Percentiles rank a stretch among this genome's conserved stretches.
Conservation (phyloP, 257 asterid genomes). For the Paraleonurus japonicus region DNA sequence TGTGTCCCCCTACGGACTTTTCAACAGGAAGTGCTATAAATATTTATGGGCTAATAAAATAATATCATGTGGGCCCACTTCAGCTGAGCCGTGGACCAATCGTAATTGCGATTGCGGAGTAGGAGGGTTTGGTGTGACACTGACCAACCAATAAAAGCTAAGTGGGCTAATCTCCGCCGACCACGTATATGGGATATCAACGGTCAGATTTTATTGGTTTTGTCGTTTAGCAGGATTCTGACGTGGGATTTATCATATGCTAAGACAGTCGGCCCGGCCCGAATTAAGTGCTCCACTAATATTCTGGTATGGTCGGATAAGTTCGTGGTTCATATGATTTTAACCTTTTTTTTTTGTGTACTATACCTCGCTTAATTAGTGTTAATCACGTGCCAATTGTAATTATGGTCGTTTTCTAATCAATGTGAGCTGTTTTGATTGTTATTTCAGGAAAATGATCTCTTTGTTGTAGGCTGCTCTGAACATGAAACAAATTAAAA, state of each 20-base stretch:
- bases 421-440: neutral
- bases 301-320: neutral
- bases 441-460: neutral
- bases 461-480: neutral
- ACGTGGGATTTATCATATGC: conserved; percentile 5
- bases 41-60: conserved; percentile 9
- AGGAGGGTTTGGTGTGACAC: conserved; percentile 31
- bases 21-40: conserved; percentile 15
- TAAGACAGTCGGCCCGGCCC: neutral
- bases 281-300: conserved; percentile 24
- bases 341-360: neutral
- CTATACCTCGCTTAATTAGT: neutral
- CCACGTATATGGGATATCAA: neutral
- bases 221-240: conserved; percentile 24
- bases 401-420: neutral
- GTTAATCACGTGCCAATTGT: neutral
- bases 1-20: conserved; percentile 26
- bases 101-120: conserved; percentile 2
- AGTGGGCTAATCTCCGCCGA: conserved; percentile 17
- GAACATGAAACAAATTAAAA: neutral
- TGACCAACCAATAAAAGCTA: conserved; percentile 11
- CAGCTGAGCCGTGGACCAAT: conserved; percentile 45
- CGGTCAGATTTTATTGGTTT: conserved; percentile 13
- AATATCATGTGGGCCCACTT: conserved; percentile 38
- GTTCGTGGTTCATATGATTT: neutral